These are phyloP conservation scores for Eucalyptus brandiana DNA, from an alignment of 345 rosid species.

Conservation along the genomic window DNA sequence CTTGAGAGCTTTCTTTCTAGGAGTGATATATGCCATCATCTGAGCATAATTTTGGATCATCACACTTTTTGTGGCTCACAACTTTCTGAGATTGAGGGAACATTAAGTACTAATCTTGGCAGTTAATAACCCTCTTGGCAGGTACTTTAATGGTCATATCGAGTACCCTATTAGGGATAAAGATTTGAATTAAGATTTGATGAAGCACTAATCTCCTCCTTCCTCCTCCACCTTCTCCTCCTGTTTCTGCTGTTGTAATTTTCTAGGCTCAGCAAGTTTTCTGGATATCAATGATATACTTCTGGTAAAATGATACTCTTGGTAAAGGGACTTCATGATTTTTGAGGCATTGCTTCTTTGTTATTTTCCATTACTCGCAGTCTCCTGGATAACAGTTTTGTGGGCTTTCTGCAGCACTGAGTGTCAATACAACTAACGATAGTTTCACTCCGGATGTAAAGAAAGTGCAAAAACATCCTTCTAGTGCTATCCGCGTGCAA, in stretches of 20 bases:
- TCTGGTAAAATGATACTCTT: not conserved
- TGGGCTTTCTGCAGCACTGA: constrained; percentile 40
- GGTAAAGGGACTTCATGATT: not conserved
- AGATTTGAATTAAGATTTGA: not conserved
- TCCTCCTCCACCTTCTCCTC: not conserved
- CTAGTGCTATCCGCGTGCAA: constrained; percentile 39
- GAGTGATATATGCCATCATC: not conserved
- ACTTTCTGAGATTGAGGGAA: not conserved
- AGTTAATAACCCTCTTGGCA: not conserved
- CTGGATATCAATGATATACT: not conserved
- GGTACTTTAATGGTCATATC: not conserved
- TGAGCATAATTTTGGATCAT: not conserved
- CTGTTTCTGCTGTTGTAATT: not conserved
- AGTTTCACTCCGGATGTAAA: constrained; percentile 21
- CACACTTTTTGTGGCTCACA: not conserved
- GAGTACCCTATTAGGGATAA: not conserved
- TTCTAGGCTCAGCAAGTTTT: not conserved
- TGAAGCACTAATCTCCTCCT: not conserved
- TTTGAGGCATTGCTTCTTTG: not conserved
- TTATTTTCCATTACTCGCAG: not conserved
- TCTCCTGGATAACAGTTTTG: not conserved
- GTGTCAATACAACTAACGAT: constrained; percentile 23
- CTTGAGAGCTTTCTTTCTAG: not conserved
- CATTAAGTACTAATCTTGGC: not conserved
- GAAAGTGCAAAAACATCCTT: constrained; percentile 60